These are phyloP conservation scores for Fistulina hepatica DNA, from an alignment of 1,284 basidiomycete species.

Conservation along the genomic window DNA sequence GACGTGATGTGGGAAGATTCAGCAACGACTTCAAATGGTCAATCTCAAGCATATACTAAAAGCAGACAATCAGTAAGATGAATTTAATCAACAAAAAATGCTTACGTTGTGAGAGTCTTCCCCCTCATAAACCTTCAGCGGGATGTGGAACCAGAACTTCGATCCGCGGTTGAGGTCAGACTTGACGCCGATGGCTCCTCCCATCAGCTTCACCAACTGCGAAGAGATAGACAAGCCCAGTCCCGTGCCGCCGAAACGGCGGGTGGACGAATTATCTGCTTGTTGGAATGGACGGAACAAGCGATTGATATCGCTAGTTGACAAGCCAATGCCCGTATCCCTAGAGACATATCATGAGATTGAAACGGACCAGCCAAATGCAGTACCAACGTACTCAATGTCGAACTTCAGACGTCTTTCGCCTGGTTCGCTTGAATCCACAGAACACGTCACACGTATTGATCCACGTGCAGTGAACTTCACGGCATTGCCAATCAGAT, in stretches of 20 bases:
- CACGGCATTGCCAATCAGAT: conserved; percentile 63
- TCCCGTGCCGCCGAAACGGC: conserved; percentile 62
- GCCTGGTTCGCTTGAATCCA: conserved; percentile 31
- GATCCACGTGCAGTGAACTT: conserved; percentile 57
- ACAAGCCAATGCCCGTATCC: conserved; percentile 60
- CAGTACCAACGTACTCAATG: conserved; percentile 47
- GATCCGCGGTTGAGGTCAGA: conserved; percentile 54
- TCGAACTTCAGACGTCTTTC: conserved; percentile 50
- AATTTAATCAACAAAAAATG: neutral
- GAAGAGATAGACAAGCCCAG: conserved; percentile 61
- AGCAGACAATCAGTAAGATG: conserved; percentile 1
- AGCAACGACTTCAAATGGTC: conserved; percentile 34
- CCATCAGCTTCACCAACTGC: conserved; percentile 63
- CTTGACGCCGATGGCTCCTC: conserved; percentile 55
- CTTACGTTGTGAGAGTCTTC: conserved; percentile 43
- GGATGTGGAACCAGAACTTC: conserved; percentile 60
- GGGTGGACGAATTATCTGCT: conserved; percentile 63
- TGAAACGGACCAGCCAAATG: neutral
- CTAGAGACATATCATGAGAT: conserved; percentile 20
- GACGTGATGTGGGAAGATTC: conserved; percentile 33
- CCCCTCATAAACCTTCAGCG: conserved; percentile 44
- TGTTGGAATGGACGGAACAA: conserved; percentile 65
- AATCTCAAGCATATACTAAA: conserved; percentile 32
- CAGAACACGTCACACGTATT: conserved; percentile 48
- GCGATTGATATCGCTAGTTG: conserved; percentile 49